Percentiles rank a stretch among this genome's conserved stretches.
Conservation (phyloP, 2,329 filamentous ascomycete species). For the Periconia digitata region DNA sequence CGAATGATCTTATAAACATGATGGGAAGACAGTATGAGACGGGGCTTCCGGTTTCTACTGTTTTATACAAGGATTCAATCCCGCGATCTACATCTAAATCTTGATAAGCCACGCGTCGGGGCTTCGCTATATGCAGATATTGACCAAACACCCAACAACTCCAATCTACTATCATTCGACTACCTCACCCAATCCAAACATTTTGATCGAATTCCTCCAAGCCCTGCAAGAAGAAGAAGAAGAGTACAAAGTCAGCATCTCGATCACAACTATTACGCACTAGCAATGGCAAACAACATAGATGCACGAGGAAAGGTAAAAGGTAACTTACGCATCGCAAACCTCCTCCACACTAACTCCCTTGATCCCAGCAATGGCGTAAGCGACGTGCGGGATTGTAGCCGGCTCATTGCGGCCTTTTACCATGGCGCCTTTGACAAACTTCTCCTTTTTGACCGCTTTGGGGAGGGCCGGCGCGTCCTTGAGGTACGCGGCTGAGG, state of each 20-base stretch:
- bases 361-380: constrained; percentile 85
- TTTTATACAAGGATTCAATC: too few species aligned
- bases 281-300: too few species aligned
- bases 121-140: too few species aligned
- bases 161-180: constrained; percentile 7
- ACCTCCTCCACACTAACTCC: constrained; percentile 77
- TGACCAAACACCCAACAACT: neutral
- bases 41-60: too few species aligned
- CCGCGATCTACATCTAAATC: too few species aligned
- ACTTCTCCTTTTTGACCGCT: constrained; percentile 94
- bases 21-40: too few species aligned
- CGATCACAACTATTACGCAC: neutral
- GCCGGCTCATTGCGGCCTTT: constrained; percentile 95
- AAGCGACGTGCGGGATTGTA: constrained; percentile 82
- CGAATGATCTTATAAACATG: too few species aligned
- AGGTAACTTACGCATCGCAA: constrained; percentile 69
- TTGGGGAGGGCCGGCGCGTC: constrained; percentile 74
- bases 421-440: constrained; percentile 82
- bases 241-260: neutral
- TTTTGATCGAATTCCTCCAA: constrained; percentile 43
- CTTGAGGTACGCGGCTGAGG: constrained; percentile 72
- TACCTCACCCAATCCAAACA: constrained; percentile 42
- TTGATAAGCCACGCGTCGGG: too few species aligned
- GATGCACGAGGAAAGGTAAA: neutral
- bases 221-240: constrained; percentile 21